phyloP scores from a whole-genome alignment of 805 yeast genomes.

The Danielozyma ontarioensis region DNA sequence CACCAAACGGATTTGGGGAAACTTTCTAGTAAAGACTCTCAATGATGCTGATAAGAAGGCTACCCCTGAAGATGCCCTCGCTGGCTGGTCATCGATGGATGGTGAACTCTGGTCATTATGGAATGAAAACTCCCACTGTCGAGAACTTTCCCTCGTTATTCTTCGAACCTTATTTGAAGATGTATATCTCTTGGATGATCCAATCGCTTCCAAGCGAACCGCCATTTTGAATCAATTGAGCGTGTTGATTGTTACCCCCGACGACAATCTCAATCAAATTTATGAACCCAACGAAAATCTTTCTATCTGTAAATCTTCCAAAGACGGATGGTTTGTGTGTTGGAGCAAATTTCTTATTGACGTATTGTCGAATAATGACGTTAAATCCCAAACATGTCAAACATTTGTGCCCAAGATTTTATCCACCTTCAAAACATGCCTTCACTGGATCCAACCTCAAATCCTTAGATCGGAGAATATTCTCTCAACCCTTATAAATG shows the following conservation, averaged over 20 bases:
- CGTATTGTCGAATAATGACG: constrained; percentile 25
- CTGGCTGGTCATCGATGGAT: constrained; percentile 90
- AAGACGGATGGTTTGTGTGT: constrained; percentile 80
- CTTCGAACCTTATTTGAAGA: constrained; percentile 90
- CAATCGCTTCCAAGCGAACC: constrained; percentile 77
- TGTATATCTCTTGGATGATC: constrained; percentile 84
- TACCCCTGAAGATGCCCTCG: constrained; percentile 45
- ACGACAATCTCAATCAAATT: constrained; percentile 51
- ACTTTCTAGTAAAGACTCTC: constrained; percentile 41
- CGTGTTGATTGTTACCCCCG: constrained; percentile 77
- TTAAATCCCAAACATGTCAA: constrained; percentile 22
- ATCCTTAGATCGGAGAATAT: constrained; percentile 65
- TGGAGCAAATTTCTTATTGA: constrained; percentile 50
- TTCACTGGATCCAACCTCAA: constrained; percentile 85
- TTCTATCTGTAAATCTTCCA: constrained; percentile 57
- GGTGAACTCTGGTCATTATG: constrained; percentile 67
- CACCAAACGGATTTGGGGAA: constrained; percentile 91
- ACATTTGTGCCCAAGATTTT: constrained; percentile 60
- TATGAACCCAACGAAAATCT: constrained; percentile 65
- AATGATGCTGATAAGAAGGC: constrained; percentile 25
- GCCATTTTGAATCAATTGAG: constrained; percentile 76
- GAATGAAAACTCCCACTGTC: constrained; percentile 55
- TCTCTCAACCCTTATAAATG: constrained; percentile 54
- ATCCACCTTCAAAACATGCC: constrained; percentile 81
- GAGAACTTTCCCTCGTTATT: constrained; percentile 75